phyloP scores from a whole-genome alignment of 2,329 filamentous ascomycete genomes.

The Colletotrichum sp. region DNA sequence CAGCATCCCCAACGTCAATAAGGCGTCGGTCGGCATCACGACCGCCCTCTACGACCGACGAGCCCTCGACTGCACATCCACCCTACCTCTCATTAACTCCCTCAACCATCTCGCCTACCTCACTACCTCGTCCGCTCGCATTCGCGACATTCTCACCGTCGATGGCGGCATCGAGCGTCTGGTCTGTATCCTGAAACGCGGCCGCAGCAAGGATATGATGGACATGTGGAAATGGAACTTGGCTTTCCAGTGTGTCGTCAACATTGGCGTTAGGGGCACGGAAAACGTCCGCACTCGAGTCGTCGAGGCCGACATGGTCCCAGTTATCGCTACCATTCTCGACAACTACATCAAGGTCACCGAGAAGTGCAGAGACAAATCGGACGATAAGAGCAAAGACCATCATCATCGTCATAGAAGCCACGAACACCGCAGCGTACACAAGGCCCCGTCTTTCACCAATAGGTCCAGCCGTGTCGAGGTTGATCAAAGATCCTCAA shows the following conservation, averaged over 20 bases:
- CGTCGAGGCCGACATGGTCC: conserved; percentile 98
- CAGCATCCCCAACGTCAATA: conserved; percentile 99
- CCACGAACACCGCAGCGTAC: conserved; percentile 51
- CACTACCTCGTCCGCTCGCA: conserved; percentile 95
- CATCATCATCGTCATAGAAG: conserved; percentile 55
- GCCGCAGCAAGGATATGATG: conserved; percentile 97
- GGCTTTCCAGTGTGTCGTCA: conserved; percentile 98
- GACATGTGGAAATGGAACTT: conserved; percentile 99
- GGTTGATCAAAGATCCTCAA: conserved; percentile 64
- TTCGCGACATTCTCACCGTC: conserved; percentile 96
- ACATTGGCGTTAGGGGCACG: conserved; percentile 95
- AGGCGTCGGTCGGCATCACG: conserved; percentile 98
- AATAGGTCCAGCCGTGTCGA: conserved; percentile 59
- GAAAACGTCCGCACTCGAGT: conserved; percentile 93
- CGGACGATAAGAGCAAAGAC: conserved; percentile 80
- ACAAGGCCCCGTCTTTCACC: conserved; percentile 58
- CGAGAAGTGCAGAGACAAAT: conserved; percentile 87
- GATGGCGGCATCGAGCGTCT: conserved; percentile 97
- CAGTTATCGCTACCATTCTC: conserved; percentile 96
- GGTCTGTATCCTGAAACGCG: conserved; percentile 97
- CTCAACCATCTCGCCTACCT: conserved; percentile 98
- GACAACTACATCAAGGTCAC: conserved; percentile 98
- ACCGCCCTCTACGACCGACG: conserved; percentile 97
- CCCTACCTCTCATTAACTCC: conserved; percentile 96
- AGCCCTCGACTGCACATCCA: conserved; percentile 97